These are phyloP conservation scores for Thyridium curvatum DNA, from an alignment of 2,329 filamentous ascomycete species.

Conservation along the genomic window DNA sequence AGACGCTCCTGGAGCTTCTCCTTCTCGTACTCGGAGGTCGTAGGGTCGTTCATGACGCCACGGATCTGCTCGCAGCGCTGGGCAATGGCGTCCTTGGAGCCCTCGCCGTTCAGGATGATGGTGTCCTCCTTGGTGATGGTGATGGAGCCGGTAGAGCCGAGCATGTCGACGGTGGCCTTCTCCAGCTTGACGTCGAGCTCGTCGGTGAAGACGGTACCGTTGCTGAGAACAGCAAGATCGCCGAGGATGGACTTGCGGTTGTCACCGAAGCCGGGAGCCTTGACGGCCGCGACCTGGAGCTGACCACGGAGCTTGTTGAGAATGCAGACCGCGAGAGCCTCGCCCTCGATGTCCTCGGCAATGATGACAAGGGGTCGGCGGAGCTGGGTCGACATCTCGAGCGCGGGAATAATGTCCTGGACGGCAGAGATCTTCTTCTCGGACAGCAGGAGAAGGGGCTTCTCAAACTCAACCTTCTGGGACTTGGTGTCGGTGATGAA, in stretches of 20 bases:
- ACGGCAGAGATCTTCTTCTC: conserved; percentile 99
- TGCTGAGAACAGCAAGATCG: conserved; percentile 91
- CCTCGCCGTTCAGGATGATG: conserved; percentile 95
- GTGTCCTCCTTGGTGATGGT: conserved; percentile 99
- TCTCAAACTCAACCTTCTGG: conserved; percentile 99
- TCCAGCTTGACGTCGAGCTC: conserved; percentile 99
- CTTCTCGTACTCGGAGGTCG: conserved; percentile 98
- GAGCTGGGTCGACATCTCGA: conserved; percentile 92
- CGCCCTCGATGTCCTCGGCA: conserved; percentile 97
- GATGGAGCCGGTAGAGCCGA: conserved; percentile 95
- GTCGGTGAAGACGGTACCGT: conserved; percentile 94
- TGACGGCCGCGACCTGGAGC: conserved; percentile 96
- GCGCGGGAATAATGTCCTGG: conserved; percentile 96
- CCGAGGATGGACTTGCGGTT: conserved; percentile 99
- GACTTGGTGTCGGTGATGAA: conserved; percentile 99
- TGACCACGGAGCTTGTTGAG: conserved; percentile 99
- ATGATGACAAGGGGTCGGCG: conserved; percentile 97
- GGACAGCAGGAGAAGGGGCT: conserved; percentile 94
- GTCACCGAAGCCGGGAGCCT: conserved; percentile 98
- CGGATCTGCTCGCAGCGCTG: conserved; percentile 99
- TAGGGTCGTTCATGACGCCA: conserved; percentile 88
- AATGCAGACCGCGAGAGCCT: conserved; percentile 97
- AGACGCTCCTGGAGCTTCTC: conserved; percentile 99
- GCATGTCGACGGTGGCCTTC: conserved; percentile 93
- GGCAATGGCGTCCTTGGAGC: conserved; percentile 85